These are phyloP conservation scores for Centrapalus pauciflorus DNA, from an alignment of 129 eudicot species.

Conservation along the genomic window DNA sequence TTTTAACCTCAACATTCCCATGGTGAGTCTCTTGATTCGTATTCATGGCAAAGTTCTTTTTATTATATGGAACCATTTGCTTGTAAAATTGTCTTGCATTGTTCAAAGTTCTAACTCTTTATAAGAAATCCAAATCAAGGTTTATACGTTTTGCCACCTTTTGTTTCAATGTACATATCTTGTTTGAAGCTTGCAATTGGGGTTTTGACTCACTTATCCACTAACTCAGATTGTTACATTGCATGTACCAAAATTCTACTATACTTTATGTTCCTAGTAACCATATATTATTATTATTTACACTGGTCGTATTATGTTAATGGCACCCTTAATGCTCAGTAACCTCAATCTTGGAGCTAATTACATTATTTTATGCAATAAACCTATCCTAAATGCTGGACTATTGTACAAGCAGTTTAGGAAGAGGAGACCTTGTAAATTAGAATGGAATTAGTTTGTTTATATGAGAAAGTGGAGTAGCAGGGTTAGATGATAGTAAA, in stretches of 20 bases:
- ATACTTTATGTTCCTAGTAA: background rate
- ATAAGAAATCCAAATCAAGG: no score
- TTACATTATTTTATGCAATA: background rate
- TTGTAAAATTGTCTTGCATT: no score
- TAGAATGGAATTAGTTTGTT: background rate
- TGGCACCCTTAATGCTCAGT: background rate
- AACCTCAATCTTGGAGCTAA: slow-evolving; percentile 15
- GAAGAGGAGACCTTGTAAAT: background rate
- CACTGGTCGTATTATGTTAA: background rate
- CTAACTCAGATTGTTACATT: no score
- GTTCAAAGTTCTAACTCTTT: no score
- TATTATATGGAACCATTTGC: background rate
- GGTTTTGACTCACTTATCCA: no score
- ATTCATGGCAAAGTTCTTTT: background rate
- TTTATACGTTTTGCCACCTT: no score
- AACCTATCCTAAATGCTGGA: background rate
- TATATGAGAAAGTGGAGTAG: background rate
- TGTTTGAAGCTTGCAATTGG: no score
- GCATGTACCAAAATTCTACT: no score
- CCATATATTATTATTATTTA: background rate
- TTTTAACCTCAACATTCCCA: no score
- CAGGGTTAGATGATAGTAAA: background rate
- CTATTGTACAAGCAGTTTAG: background rate
- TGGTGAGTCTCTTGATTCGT: no score
- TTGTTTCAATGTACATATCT: no score